Evolutionary conservation across 2,329 filamentous ascomycete genomes (phyloP).

Genomic region (Aspergillus tanneri): DNA sequence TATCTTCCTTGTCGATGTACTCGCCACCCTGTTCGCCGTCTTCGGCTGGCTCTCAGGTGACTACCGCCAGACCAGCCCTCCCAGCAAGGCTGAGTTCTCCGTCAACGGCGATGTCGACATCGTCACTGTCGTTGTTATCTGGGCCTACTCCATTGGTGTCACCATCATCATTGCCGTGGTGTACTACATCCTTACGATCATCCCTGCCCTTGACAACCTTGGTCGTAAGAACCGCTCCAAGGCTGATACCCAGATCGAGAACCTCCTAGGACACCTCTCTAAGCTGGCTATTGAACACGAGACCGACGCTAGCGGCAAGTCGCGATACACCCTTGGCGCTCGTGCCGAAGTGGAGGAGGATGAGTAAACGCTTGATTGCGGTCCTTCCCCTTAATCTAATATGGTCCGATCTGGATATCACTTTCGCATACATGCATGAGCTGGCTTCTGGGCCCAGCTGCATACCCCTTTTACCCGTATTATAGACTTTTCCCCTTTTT

Average conservation of each 20-base stretch:
- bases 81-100: constrained; percentile 33
- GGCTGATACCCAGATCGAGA: constrained; percentile 55
- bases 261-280: constrained; percentile 53
- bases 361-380: constrained; percentile 37
- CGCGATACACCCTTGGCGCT: constrained; percentile 45
- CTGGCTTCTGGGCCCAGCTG: constrained; percentile 25
- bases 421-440: constrained; percentile 33
- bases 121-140: constrained; percentile 54
- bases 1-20: constrained; percentile 68
- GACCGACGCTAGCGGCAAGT: constrained; percentile 46
- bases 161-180: constrained; percentile 54
- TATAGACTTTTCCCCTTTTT: constrained; percentile 40
- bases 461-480: constrained; percentile 32
- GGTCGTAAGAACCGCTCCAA: constrained; percentile 53
- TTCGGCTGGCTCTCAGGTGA: constrained; percentile 71
- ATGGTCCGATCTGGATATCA: constrained; percentile 36
- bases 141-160: constrained; percentile 54
- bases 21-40: constrained; percentile 71
- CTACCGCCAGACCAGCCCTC: constrained; percentile 30
- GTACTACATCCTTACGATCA: constrained; percentile 51
- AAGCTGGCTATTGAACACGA: constrained; percentile 54
- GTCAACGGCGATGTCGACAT: constrained; percentile 58
- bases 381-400: constrained; percentile 23
- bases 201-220: constrained; percentile 50
- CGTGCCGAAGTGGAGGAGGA: constrained; percentile 46